phyloP scores from a whole-genome alignment of 2,329 filamentous ascomycete species.

The Teratosphaeria pseudoeucalypti region DNA sequence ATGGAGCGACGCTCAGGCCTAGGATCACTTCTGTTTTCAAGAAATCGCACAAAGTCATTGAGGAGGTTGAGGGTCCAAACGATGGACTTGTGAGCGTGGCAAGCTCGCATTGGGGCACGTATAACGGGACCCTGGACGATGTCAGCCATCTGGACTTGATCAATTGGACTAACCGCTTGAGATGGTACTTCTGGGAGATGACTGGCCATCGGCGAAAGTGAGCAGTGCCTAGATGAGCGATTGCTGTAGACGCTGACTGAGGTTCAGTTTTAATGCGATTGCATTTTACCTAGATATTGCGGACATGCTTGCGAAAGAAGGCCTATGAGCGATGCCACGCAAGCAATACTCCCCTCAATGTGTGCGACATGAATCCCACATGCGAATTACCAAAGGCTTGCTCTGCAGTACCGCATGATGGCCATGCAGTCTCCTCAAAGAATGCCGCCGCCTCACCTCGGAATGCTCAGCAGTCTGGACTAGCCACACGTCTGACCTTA shows the following conservation, averaged over 20 bases:
- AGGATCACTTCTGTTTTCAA: constrained; percentile 48
- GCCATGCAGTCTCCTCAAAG: too few relatives aligned
- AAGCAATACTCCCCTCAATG: neutral
- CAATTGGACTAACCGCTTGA: constrained; percentile 54
- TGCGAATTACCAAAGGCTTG: too few relatives aligned
- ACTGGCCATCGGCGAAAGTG: constrained; percentile 46
- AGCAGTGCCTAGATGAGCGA: constrained; percentile 11
- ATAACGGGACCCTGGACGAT: constrained; percentile 53
- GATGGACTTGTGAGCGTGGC: constrained; percentile 55
- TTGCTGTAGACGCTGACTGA: constrained; percentile 6
- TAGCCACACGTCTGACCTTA: too few relatives aligned
- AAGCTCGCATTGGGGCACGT: constrained; percentile 51
- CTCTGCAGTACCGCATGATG: too few relatives aligned
- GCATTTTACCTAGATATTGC: constrained; percentile 55
- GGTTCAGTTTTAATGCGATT: constrained; percentile 51
- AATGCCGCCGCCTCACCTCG: neutral
- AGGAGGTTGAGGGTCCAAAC: constrained; percentile 46
- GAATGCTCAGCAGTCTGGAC: too few relatives aligned
- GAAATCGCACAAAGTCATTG: constrained; percentile 45
- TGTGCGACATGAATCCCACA: neutral
- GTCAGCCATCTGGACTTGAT: constrained; percentile 56
- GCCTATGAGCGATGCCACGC: constrained; percentile 16
- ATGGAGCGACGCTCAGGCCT: constrained; percentile 49
- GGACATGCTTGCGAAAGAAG: constrained; percentile 37
- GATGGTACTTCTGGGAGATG: constrained; percentile 48